Percentiles rank a stretch among this genome's conserved stretches.
Evolutionary conservation across 768 basidiomycete genomes (phyloP).

Genomic region (Rhizopogon roseolus): DNA sequence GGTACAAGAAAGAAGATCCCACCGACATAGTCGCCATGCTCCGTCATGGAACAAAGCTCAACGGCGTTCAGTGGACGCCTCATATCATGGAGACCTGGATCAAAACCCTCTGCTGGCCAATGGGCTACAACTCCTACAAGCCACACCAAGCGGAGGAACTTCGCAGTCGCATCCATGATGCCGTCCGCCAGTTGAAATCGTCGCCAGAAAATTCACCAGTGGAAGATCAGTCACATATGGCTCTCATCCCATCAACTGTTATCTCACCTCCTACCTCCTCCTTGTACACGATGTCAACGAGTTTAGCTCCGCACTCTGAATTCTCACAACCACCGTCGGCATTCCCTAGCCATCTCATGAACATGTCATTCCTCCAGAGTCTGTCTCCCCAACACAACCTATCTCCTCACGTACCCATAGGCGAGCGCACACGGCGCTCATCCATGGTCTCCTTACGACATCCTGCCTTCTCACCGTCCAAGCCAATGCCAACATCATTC

Average conservation of each 20-base stretch:
- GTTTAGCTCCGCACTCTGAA: neutral
- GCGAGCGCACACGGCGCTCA: slow-evolving; percentile 2
- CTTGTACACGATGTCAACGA: neutral
- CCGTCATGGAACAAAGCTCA: slow-evolving; percentile 51
- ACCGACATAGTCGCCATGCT: slow-evolving; percentile 64
- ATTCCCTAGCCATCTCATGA: neutral
- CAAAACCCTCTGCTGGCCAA: slow-evolving; percentile 51
- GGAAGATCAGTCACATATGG: neutral
- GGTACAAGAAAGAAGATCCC: slow-evolving; percentile 60
- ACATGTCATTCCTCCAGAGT: neutral
- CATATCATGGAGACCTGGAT: slow-evolving; percentile 56
- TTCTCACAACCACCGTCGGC: neutral
- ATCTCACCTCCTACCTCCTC: neutral
- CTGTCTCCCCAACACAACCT: neutral
- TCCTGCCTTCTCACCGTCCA: neutral
- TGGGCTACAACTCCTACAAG: slow-evolving; percentile 53
- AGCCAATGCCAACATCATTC: neutral
- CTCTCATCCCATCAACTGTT: neutral
- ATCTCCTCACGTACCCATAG: neutral
- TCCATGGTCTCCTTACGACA: slow-evolving; percentile 9
- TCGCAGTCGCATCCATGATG: slow-evolving; percentile 48
- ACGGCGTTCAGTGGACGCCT: slow-evolving; percentile 51
- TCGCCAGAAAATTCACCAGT: slow-evolving; percentile 11
- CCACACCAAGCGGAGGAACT: slow-evolving; percentile 39
- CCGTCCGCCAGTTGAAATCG: slow-evolving; percentile 31